Evolutionary conservation across 2,329 filamentous ascomycete species (phyloP).

Genomic region (Phyllosticta capitalensis): DNA sequence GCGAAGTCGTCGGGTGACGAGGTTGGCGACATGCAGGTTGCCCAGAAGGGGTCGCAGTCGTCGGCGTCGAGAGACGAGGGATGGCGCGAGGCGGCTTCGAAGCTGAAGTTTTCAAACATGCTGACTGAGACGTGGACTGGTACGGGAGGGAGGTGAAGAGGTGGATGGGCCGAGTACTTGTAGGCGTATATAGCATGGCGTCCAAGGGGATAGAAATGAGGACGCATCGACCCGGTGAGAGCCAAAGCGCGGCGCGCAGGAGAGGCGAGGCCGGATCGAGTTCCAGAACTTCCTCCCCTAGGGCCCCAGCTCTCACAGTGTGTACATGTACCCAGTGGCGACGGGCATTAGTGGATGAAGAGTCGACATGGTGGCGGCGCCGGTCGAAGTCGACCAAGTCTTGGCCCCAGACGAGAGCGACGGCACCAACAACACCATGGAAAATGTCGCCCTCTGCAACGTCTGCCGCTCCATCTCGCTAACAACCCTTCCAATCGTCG

Average conservation of each 20-base stretch:
- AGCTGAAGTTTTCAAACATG: conserved; percentile 33
- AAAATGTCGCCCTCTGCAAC: conserved; percentile 13
- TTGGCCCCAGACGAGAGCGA: background rate
- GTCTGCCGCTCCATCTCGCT: conserved; percentile 14
- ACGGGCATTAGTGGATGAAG: background rate
- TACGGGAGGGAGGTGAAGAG: background rate
- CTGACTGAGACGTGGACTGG: background rate
- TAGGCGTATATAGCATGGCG: too few relatives aligned
- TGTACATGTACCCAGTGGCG: background rate
- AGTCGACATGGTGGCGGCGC: background rate
- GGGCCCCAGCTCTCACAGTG: too few relatives aligned
- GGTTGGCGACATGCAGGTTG: conserved; percentile 7
- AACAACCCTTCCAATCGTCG: conserved; percentile 14
- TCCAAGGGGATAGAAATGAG: conserved; percentile 1
- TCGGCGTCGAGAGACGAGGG: conserved; percentile 4
- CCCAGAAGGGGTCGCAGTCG: conserved; percentile 5
- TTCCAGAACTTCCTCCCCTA: too few relatives aligned
- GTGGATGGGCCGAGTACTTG: conserved; percentile 1
- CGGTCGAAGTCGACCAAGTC: background rate
- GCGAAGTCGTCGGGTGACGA: conserved; percentile 3
- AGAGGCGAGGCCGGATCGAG: background rate
- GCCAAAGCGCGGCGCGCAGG: background rate
- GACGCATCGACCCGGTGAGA: background rate
- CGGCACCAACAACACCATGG: background rate
- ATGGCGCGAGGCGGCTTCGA: conserved; percentile 24